Conservation (phyloP, 2,329 filamentous ascomycete genomes). For the Penicillium sp. region DNA sequence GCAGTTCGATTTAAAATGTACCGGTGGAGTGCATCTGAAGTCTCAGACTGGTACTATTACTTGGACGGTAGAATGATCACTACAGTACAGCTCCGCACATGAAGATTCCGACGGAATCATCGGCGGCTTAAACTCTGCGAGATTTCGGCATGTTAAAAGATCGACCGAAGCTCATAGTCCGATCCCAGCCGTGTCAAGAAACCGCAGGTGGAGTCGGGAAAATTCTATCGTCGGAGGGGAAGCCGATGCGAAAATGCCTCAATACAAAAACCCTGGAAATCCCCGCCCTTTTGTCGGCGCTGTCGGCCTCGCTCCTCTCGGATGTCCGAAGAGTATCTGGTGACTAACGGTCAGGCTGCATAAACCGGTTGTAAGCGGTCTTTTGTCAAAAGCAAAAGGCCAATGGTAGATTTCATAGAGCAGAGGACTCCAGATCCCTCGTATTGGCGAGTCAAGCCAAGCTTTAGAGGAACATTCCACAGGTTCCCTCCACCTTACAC, state of each 20-base stretch:
- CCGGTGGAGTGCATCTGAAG: neutral
- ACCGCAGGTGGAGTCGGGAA: conserved; percentile 12
- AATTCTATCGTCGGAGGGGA: conserved; percentile 8
- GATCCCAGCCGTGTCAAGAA: neutral
- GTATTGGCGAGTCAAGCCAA: neutral
- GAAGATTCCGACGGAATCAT: neutral
- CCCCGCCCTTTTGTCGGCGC: neutral
- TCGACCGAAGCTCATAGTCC: neutral
- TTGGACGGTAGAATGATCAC: neutral
- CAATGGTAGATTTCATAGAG: neutral
- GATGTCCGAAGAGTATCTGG: conserved; percentile 3
- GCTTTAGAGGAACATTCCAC: conserved; percentile 1
- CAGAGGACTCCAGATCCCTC: neutral
- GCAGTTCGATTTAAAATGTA: neutral
- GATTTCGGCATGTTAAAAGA: neutral
- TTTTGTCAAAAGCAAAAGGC: too few species aligned
- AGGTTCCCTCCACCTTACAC: conserved; percentile 4
- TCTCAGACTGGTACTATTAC: neutral
- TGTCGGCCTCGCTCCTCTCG: conserved; percentile 7
- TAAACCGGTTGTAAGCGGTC: too few species aligned
- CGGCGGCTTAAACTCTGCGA: neutral
- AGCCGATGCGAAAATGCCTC: conserved; percentile 14
- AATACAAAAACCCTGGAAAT: neutral
- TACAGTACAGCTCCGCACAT: neutral
- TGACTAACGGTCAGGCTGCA: neutral